Conservation (phyloP, 192 early-diverging fungal genomes). For the Radiomyces spectabilis region DNA sequence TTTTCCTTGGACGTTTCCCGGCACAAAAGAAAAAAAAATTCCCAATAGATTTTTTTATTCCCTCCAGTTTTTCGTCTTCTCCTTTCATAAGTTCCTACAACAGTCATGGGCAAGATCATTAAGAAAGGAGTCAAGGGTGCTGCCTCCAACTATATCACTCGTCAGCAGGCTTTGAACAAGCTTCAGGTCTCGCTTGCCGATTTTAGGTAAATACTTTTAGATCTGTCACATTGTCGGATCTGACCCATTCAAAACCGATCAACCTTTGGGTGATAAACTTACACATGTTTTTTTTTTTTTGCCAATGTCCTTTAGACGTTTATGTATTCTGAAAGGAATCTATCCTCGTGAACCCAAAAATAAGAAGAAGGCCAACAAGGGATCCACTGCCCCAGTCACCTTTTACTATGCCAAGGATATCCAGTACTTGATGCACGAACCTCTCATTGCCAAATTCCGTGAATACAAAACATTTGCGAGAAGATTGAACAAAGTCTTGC, state of each 20-base stretch:
- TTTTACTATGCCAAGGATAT: slow-evolving; percentile 97
- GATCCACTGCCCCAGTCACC: slow-evolving; percentile 77
- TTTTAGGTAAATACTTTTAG: slow-evolving; percentile 57
- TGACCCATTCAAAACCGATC: no score
- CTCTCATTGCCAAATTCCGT: slow-evolving; percentile 85
- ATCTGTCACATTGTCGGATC: no score
- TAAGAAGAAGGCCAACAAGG: slow-evolving; percentile 89
- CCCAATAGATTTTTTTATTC: no score
- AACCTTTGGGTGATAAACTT: neutral
- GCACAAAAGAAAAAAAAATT: no score
- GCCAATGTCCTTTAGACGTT: slow-evolving; percentile 46
- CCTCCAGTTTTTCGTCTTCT: no score
- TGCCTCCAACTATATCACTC: slow-evolving; percentile 83
- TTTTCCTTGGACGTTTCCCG: no score
- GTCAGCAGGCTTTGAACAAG: slow-evolving; percentile 87
- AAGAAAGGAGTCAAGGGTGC: slow-evolving; percentile 89
- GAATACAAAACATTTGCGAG: slow-evolving; percentile 84
- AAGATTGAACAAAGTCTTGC: slow-evolving; percentile 82
- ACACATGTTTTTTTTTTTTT: slow-evolving; percentile 1
- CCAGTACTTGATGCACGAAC: slow-evolving; percentile 90
- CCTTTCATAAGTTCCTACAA: neutral
- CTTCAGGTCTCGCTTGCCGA: slow-evolving; percentile 90
- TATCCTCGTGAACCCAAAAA: slow-evolving; percentile 94
- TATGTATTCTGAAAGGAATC: slow-evolving; percentile 98
- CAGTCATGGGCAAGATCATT: slow-evolving; percentile 56